Base-by-base conservation (phyloP, 2,329 filamentous ascomycete species). In the Aureobasidium sp. region DNA sequence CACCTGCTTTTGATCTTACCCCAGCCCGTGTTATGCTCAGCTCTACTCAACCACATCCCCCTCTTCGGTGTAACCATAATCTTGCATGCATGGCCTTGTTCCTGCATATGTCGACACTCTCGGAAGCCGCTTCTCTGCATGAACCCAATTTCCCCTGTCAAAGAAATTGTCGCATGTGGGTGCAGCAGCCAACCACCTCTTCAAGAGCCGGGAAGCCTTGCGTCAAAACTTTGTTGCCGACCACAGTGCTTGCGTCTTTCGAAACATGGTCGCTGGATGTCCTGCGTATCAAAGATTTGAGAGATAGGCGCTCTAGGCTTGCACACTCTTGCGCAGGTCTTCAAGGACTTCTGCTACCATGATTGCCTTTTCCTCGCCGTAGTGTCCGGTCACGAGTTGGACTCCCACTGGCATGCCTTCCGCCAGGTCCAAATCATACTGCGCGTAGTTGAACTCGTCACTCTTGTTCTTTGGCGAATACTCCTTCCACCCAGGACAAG, bases 391-490 rank as follows among this genome's bases (percentile, higher is more conserved):
- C 4, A 58, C 22, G 7, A 58, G n/a, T 22, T 58, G 55, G 5
- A 58, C 20, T 5, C 42, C 39, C 3, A 48, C 20, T 9, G 55
- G 55, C 55, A 58, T 58, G 11, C 55, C 55, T 29, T 58, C 42
- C n/a, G 48, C 55, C n/a, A 58, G n/a, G 17, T 58, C 42, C 6
- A 58, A 4, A 48, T 58, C 55, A 14, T 39, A 58, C 17, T 58
- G 55, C 29, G 25, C 15, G 14, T 58, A 31, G 22, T 58, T 58
- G 22, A 58, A 58, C 15, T 48, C 55, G 31, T 58, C 55, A 11
- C 55, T 58, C 42, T 58, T 48, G 42, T 58, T 58, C 42, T 39
- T 48, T 6, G 55, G 55, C 31, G n/a, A 15, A n/a, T 58, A 22
- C 2, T 58, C 31, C 14, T 58, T 47, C 55, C 55, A 58, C 0